Conservation (phyloP, 2,329 filamentous ascomycete genomes). For the Calcarisporium arbuscula region DNA sequence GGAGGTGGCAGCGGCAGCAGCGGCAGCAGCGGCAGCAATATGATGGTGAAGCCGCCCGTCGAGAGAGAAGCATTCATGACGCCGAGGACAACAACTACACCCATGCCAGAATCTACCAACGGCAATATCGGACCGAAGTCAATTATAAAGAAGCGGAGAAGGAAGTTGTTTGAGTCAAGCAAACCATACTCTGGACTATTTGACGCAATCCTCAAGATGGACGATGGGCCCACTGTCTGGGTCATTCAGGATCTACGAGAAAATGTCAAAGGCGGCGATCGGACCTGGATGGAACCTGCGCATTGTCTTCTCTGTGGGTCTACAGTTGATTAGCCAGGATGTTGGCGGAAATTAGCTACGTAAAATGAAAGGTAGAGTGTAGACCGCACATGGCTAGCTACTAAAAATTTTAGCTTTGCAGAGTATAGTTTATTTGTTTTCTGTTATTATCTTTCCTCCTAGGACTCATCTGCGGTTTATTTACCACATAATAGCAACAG, state of each 20-base stretch:
- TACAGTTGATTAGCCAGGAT: constrained; percentile 43
- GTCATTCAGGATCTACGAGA: constrained; percentile 47
- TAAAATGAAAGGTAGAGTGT: too few relatives aligned
- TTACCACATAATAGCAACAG: too few relatives aligned
- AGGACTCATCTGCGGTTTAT: too few relatives aligned
- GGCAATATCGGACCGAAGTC: constrained; percentile 31
- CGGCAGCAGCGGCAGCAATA: constrained; percentile 33
- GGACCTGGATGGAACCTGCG: constrained; percentile 45
- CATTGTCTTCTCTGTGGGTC: constrained; percentile 44
- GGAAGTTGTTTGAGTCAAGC: constrained; percentile 22
- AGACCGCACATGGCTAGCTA: too few relatives aligned
- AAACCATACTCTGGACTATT: constrained; percentile 49
- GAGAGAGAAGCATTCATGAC: too few relatives aligned
- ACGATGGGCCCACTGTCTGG: constrained; percentile 40
- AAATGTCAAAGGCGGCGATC: constrained; percentile 40
- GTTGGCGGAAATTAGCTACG: too few relatives aligned
- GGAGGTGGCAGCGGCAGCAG: too few relatives aligned
- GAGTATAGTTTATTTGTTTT: too few relatives aligned
- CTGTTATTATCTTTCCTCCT: too few relatives aligned
- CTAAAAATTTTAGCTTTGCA: too few relatives aligned
- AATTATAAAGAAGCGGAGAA: too few relatives aligned
- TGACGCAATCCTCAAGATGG: constrained; percentile 41
- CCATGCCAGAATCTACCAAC: too few relatives aligned
- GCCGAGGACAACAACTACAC: constrained; percentile 23
- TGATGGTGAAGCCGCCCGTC: constrained; percentile 29